Base-by-base conservation (phyloP, 1,139 yeast genomes). In the Candida freyschussii region DNA sequence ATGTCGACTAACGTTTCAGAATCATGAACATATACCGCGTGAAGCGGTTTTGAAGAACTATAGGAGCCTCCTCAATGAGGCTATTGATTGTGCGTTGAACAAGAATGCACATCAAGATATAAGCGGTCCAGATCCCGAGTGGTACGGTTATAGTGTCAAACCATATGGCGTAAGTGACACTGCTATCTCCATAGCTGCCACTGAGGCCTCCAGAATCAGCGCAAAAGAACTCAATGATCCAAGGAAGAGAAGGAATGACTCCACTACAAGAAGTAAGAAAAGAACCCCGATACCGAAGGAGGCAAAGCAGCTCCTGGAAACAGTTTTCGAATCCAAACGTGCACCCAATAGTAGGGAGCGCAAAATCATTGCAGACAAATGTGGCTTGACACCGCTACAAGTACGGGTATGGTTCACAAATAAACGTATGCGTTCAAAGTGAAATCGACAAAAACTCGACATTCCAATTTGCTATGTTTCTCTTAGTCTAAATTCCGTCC, bases 341-440 rank as follows among this genome's bases (percentile, higher is more conserved):
- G 20, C 48, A 6, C 63, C 63, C 1, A 57, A 55, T 30, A 48
- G 56, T 18, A 42, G 41, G 29, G 64, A 60, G 26, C 42, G 64
- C 15, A 49, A 47, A 14, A 26, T 51, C 5, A 53, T 61, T 16
- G 63, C 63, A 2, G 49, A 51, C 28, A 52, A 47, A 28, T 50
- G 59, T 34, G 56, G 54, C 0, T 28, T 59, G 7, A 46, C 58
- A 0, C 52, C 55, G 2, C 33, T 53, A 10, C 65, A 60, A 35
- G 60, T 60, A 4, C 44, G 63, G 9, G 58, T 55, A 4, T 59
- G 65, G 65, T 59, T 59, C 32, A 56, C 62, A 4, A 59, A 59
- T 30, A 57, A 53, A 30, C 43, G 63, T 34, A 55, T 55, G 57
- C 46, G 62, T 12, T 28, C 53, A 1, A 55, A 55, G 37, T 22